Evolutionary conservation across 352 stramenopile genomes (phyloP), one percentile per base, ranked within the genome.

Genomic region (Phytophthora pini): DNA sequence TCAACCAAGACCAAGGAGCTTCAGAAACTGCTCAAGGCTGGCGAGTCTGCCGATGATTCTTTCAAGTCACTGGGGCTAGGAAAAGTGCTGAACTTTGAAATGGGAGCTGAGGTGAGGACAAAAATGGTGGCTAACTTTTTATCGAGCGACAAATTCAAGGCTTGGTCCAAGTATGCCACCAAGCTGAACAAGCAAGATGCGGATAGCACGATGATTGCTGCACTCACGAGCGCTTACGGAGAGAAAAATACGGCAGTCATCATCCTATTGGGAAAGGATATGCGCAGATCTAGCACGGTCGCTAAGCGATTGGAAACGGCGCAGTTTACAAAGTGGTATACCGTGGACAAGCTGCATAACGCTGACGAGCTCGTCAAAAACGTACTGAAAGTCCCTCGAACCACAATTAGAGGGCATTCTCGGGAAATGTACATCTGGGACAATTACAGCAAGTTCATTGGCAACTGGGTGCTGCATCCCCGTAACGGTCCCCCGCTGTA

Each of bases 301-400:
- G 46, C 27, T 31, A 40, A 52, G 27, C 22, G 26, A 10, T 38
- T 52, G 46, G 46, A 52, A 26, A 52, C 27, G 2, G 46, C 26
- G 27, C 15, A 26, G 13, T 52, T 52, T 12, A 52, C 22, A 27
- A 52, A 52, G 46, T 27, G 15, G 31, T 50, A 22, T 20, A 12
- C 22, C 24, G n/a, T 17, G 2, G 44, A 24, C 44, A n/a, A 36
- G 3, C 20, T 15, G 0, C 5, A 10, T 8, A 50, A 24, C 15
- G 44, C 44, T 22, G 44, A 50, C 12, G 24, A 20, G 0, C 22
- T 20, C 7, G 22, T 50, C 22, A 1, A 12, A 7, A 50, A 36
- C 0, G 24, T 20, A 5, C 44, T 50, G 12, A 0, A 11, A 2
- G 44, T 50, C 4, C 29, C 29, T 22, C 20, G 20, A 50, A 0